Evolutionary conservation across 2,329 filamentous ascomycete species (phyloP).

Genomic region (Sphaceloma murrayae): DNA sequence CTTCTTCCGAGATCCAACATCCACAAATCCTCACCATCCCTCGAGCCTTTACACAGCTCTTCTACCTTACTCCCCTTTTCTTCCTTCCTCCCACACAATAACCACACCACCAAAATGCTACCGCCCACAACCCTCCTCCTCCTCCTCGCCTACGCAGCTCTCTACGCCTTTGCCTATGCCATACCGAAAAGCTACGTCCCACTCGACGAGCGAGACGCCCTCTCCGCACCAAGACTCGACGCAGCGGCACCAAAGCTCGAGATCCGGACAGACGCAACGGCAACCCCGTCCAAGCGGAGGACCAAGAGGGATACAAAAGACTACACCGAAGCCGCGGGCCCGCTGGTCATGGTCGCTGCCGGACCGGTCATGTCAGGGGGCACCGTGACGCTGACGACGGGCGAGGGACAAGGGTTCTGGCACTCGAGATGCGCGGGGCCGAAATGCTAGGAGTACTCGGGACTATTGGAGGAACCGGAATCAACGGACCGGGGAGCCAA

Average conservation of each 20-base stretch:
- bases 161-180: conserved; percentile 16
- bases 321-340: conserved; percentile 7
- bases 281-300: neutral
- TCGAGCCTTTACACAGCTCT: neutral
- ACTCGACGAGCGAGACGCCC: conserved; percentile 12
- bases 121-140: conserved; percentile 8
- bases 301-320: neutral
- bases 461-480: too few relatives aligned
- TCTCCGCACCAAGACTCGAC: conserved; percentile 4
- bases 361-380: conserved; percentile 8
- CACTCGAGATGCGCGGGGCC: conserved; percentile 6
- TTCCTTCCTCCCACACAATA: neutral
- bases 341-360: conserved; percentile 9
- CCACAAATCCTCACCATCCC: neutral
- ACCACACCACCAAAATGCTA: conserved; percentile 11
- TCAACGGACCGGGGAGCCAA: too few relatives aligned
- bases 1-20: too few relatives aligned
- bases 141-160: conserved; percentile 13
- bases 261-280: neutral
- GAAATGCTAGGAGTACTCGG: conserved; percentile 5
- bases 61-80: neutral
- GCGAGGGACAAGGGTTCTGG: conserved; percentile 15
- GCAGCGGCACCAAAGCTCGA: neutral
- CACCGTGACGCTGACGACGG: conserved; percentile 12
- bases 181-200: conserved; percentile 4